A percentile compares a stretch with the other conserved stretches of the same genome.
Evolutionary conservation across 768 basidiomycete genomes (phyloP).

Genomic region (Serendipita sp.): DNA sequence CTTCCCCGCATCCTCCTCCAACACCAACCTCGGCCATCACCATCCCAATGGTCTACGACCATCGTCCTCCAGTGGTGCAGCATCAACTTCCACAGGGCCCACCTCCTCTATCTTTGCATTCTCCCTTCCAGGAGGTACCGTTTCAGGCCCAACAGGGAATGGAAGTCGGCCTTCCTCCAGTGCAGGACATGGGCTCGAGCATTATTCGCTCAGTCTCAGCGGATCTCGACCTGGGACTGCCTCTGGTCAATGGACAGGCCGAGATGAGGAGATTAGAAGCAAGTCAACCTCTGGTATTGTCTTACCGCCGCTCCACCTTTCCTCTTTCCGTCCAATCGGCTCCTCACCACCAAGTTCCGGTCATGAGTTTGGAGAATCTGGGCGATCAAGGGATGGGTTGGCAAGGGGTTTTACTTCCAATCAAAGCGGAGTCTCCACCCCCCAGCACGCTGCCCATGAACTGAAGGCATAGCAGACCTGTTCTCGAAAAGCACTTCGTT

Average conservation of each 20-base stretch:
- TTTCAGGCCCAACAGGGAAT: neutral
- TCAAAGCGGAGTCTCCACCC: slow-evolving; percentile 7
- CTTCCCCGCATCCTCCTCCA: slow-evolving; percentile 7
- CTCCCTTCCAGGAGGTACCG: neutral
- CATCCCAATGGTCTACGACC: slow-evolving; percentile 6
- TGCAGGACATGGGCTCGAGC: slow-evolving; percentile 5
- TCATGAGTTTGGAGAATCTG: neutral
- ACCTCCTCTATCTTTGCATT: neutral
- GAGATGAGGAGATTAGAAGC: neutral
- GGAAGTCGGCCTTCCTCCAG: slow-evolving; percentile 4
- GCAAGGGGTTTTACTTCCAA: slow-evolving; percentile 2
- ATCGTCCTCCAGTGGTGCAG: neutral
- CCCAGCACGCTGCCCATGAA: neutral
- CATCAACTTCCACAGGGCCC: neutral
- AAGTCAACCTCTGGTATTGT: neutral
- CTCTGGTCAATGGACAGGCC: slow-evolving; percentile 1
- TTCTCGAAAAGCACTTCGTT: neutral
- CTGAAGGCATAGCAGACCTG: neutral
- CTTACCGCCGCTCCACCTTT: slow-evolving; percentile 7
- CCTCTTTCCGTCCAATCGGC: neutral
- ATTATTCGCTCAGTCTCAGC: slow-evolving; percentile 5
- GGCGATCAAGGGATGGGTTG: slow-evolving; percentile 4
- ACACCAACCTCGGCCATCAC: slow-evolving; percentile 4
- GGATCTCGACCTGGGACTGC: slow-evolving; percentile 2
- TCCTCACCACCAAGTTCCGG: neutral